These are phyloP conservation scores for Lasiodiplodia citricola DNA, from an alignment of 2,329 filamentous ascomycete species.

Conservation along the genomic window DNA sequence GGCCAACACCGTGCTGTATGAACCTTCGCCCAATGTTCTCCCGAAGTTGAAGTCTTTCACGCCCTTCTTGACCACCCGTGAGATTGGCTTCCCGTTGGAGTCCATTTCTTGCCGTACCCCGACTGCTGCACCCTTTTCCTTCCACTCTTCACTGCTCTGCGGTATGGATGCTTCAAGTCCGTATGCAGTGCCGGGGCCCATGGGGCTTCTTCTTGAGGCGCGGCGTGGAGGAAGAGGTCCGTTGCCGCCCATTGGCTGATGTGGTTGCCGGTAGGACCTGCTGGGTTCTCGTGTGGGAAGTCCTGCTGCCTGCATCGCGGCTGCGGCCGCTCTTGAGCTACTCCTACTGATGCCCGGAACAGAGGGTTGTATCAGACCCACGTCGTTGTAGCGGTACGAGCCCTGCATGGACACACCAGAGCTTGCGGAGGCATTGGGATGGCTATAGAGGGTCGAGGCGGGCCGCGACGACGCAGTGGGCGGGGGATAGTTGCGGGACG, in stretches of 20 bases:
- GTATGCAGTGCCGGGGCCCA: slow-evolving; percentile 61
- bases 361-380: slow-evolving; percentile 41
- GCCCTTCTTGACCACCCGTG: slow-evolving; percentile 90
- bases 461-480: slow-evolving; percentile 40
- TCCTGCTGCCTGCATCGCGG: slow-evolving; percentile 61
- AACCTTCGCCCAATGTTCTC: slow-evolving; percentile 88
- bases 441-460: slow-evolving; percentile 55
- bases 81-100: slow-evolving; percentile 78
- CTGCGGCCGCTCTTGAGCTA: slow-evolving; percentile 66
- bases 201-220: slow-evolving; percentile 73
- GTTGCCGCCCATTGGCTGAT: slow-evolving; percentile 60
- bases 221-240: slow-evolving; percentile 74
- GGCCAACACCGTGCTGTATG: slow-evolving; percentile 93
- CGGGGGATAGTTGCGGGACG: slow-evolving; percentile 39
- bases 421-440: slow-evolving; percentile 54
- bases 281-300: slow-evolving; percentile 71
- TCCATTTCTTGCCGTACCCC: slow-evolving; percentile 83
- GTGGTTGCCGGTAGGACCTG: slow-evolving; percentile 67
- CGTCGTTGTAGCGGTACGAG: slow-evolving; percentile 55
- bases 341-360: slow-evolving; percentile 63
- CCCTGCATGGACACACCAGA: slow-evolving; percentile 44
- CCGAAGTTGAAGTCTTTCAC: slow-evolving; percentile 97
- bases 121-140: slow-evolving; percentile 90
- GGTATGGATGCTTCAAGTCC: slow-evolving; percentile 62
- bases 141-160: slow-evolving; percentile 88